Conservation (phyloP, 2,329 filamentous ascomycete genomes). For the Septoria linicola region DNA sequence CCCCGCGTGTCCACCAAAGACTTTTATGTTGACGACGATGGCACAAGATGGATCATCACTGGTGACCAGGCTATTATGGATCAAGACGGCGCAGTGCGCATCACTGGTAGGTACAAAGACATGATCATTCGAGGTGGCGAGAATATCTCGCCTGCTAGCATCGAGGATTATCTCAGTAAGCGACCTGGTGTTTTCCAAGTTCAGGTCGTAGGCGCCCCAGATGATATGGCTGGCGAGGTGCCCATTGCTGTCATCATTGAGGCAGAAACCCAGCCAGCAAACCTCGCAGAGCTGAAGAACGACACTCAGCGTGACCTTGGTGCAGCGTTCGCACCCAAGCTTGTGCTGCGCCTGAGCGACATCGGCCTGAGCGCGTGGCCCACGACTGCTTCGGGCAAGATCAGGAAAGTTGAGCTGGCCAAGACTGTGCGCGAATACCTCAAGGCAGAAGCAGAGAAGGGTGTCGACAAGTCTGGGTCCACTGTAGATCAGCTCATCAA, state of each 20-base stretch:
- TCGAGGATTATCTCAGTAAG: slow-evolving; percentile 40
- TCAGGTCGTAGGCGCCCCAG: slow-evolving; percentile 47
- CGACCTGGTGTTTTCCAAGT: slow-evolving; percentile 38
- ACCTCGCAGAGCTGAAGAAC: slow-evolving; percentile 38
- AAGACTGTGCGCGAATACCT: slow-evolving; percentile 33
- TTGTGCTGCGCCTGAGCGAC: slow-evolving; percentile 45
- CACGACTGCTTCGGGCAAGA: slow-evolving; percentile 47
- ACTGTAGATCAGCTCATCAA: slow-evolving; percentile 34
- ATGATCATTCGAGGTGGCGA: slow-evolving; percentile 59
- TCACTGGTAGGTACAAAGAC: slow-evolving; percentile 39
- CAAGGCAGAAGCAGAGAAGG: slow-evolving; percentile 28
- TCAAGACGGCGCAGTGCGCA: slow-evolving; percentile 43
- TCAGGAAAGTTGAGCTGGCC: slow-evolving; percentile 45
- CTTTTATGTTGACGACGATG: slow-evolving; percentile 37
- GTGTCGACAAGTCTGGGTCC: slow-evolving; percentile 31
- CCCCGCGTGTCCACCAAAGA: slow-evolving; percentile 29
- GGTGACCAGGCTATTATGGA: slow-evolving; percentile 59
- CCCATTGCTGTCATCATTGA: slow-evolving; percentile 48
- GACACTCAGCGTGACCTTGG: slow-evolving; percentile 42
- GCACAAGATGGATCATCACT: slow-evolving; percentile 63
- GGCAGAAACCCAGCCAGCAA: slow-evolving; percentile 36
- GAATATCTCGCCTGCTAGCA: slow-evolving; percentile 55
- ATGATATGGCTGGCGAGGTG: slow-evolving; percentile 50
- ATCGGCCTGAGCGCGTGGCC: slow-evolving; percentile 44
- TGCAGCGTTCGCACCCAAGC: slow-evolving; percentile 43